These are phyloP conservation scores for Selaginella tamariscina DNA, from an alignment of 75 land plant species.

Conservation along the genomic window DNA sequence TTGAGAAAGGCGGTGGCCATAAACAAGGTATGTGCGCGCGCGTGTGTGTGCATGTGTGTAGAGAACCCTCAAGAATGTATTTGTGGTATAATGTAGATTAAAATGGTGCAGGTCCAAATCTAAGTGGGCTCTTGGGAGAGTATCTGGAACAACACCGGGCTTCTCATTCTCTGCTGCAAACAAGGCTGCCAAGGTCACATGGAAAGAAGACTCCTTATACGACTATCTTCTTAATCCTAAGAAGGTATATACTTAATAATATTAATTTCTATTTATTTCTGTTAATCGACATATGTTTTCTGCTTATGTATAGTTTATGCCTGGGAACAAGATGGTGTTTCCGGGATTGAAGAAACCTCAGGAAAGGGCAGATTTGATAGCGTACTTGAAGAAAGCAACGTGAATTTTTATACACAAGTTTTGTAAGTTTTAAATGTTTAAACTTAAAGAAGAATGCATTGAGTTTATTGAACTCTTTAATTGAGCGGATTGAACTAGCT, in stretches of 20 bases:
- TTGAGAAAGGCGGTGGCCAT: slow-evolving; percentile 72
- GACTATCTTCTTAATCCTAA: slow-evolving; percentile 80
- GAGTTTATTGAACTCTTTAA: no score
- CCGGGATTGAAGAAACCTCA: slow-evolving; percentile 82
- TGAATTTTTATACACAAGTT: no score
- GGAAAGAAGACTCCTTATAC: slow-evolving; percentile 56
- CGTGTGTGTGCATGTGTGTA: no score
- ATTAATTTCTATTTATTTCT: not conserved
- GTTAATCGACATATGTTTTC: not conserved
- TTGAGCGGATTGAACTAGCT: no score
- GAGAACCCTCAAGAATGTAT: no score
- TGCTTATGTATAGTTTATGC: slow-evolving; percentile 50
- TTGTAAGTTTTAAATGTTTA: no score
- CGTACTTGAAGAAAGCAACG: slow-evolving; percentile 54
- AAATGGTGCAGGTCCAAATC: slow-evolving; percentile 69
- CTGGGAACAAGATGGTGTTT: slow-evolving; percentile 83
- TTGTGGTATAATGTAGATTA: no score
- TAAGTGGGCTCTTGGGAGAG: slow-evolving; percentile 65
- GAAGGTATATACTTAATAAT: slow-evolving; percentile 61
- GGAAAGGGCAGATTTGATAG: slow-evolving; percentile 65
- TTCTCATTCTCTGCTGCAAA: slow-evolving; percentile 65
- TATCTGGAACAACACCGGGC: slow-evolving; percentile 74
- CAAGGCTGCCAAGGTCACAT: slow-evolving; percentile 63
- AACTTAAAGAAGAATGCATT: no score
- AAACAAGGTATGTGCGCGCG: slow-evolving; percentile 81